Evolutionary conservation across 164 flowering plant species (phyloP).

Genomic region (Stephania yunnanensis): DNA sequence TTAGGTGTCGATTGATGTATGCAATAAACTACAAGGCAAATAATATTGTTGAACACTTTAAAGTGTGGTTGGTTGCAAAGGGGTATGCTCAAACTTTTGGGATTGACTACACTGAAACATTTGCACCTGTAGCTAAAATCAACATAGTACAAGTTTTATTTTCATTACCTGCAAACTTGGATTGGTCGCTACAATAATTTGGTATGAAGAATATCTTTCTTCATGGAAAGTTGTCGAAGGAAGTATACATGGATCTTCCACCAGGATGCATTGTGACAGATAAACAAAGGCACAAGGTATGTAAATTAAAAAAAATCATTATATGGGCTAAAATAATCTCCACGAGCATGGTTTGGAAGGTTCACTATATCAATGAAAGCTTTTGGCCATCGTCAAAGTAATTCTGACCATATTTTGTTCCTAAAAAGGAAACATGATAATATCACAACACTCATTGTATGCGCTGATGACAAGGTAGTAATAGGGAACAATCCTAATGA

Average conservation of each 20-base stretch:
- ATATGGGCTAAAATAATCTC: background rate
- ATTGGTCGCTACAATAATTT: background rate
- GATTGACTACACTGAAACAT: background rate
- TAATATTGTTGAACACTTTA: background rate
- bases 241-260: no score
- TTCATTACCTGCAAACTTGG: background rate
- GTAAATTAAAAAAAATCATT: no score
- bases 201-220: background rate
- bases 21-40: background rate
- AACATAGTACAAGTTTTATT: background rate
- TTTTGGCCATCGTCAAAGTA: background rate
- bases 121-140: background rate
- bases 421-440: background rate
- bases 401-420: background rate
- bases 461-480: no score
- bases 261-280: no score
- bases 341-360: constrained; percentile 3
- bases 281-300: no score
- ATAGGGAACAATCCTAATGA: no score
- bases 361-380: background rate
- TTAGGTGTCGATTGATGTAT: background rate
- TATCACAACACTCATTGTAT: no score
- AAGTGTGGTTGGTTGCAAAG: background rate
- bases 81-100: no score
- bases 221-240: no score